A percentile compares a stretch with the other conserved stretches of the same genome.
These are phyloP conservation scores for Anethum foeniculum DNA, from an alignment of 140 eudicot genomes.

Conservation along the genomic window DNA sequence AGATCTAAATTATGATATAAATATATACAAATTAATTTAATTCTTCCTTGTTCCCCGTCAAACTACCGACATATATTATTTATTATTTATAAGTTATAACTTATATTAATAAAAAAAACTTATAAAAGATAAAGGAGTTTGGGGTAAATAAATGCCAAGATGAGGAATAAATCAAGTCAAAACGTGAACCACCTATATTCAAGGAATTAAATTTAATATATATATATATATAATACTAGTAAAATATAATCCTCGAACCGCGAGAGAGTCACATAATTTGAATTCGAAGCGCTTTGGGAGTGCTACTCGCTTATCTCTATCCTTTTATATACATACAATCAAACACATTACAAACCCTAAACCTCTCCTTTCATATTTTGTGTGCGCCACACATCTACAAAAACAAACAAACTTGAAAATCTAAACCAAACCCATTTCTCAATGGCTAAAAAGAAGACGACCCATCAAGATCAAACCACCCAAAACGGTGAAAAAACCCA, in stretches of 20 bases:
- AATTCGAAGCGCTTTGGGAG: background rate
- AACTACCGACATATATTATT: too few species aligned
- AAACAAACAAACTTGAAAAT: background rate
- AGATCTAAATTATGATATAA: too few species aligned
- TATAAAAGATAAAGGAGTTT: too few species aligned
- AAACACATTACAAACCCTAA: conserved; percentile 16
- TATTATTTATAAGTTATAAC: too few species aligned
- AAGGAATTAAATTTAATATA: too few species aligned
- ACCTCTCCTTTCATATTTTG: conserved; percentile 21
- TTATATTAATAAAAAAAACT: too few species aligned
- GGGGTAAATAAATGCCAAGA: too few species aligned
- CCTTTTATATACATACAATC: background rate
- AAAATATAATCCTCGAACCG: background rate
- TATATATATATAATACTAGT: too few species aligned
- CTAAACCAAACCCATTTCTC: conserved; percentile 18
- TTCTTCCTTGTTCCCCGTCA: too few species aligned
- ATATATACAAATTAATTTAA: too few species aligned
- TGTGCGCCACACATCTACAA: conserved; percentile 4
- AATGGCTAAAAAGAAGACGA: conserved; percentile 71
- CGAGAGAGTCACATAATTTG: background rate
- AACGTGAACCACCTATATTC: too few species aligned
- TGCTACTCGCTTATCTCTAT: background rate
- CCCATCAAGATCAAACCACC: conserved; percentile 14
- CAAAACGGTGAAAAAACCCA: conserved; percentile 18
- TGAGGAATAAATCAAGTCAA: too few species aligned